These are phyloP conservation scores for Viola pubescens DNA, from an alignment of 441 rosid species.

Conservation along the genomic window DNA sequence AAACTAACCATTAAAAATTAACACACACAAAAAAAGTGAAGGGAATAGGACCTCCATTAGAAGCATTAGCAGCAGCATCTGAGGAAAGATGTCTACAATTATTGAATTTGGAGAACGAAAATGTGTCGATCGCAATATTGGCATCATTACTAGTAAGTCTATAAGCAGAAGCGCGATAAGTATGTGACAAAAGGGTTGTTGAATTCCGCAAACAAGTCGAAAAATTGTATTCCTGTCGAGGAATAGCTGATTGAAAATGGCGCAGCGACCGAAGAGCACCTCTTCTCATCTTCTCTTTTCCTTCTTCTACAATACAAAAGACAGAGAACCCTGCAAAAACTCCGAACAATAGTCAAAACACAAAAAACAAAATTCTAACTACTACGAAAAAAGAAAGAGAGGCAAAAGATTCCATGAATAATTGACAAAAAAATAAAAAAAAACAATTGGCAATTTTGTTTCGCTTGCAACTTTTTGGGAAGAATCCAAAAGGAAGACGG, in stretches of 20 bases:
- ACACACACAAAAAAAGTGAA: too few species aligned
- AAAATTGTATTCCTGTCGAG: constrained; percentile 22
- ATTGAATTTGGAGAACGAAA: constrained; percentile 19
- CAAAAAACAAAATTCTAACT: too few species aligned
- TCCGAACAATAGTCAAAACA: too few species aligned
- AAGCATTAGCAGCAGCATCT: constrained; percentile 24
- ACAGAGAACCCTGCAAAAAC: too few species aligned
- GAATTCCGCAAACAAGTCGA: constrained; percentile 19
- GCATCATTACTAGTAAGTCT: constrained; percentile 14
- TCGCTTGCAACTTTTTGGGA: too few species aligned
- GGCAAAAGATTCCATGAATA: neutral
- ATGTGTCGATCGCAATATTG: constrained; percentile 10
- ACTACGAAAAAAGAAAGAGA: neutral
- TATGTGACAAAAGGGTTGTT: neutral
- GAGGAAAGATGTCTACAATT: constrained; percentile 42
- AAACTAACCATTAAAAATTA: too few species aligned
- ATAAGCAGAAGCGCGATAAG: constrained; percentile 10
- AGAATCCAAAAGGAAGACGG: too few species aligned
- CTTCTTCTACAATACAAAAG: neutral
- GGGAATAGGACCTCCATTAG: constrained; percentile 29
- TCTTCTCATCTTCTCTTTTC: constrained; percentile 41
- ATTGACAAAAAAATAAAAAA: too few species aligned
- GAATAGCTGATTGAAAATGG: constrained; percentile 34
- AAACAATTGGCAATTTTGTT: neutral
- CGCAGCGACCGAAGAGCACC: constrained; percentile 33